Conservation (phyloP, 2,329 filamentous ascomycete species). For the Aureobasidium sp. region DNA sequence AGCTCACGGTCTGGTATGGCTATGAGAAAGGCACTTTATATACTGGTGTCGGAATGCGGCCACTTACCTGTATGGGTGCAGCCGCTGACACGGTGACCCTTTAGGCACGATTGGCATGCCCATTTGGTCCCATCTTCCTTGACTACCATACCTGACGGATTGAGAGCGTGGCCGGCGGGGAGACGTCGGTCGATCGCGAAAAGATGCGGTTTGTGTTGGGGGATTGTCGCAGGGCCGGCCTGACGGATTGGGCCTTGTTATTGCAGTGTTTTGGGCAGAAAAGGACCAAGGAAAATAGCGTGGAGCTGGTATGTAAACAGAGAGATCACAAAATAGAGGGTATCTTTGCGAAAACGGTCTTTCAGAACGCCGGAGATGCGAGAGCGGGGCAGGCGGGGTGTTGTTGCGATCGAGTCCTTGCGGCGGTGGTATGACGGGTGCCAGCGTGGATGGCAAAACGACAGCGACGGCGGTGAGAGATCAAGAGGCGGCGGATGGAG, state of each 20-base stretch:
- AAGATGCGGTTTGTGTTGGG: not conserved
- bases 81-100: conserved; percentile 97
- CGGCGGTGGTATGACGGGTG: conserved; percentile 12
- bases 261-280: not conserved
- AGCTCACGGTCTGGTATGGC: conserved; percentile 70
- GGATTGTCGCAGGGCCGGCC: conserved; percentile 10
- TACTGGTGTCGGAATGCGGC: not conserved
- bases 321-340: not conserved
- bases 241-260: conserved; percentile 10
- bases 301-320: conserved; percentile 11
- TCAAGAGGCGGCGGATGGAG: conserved; percentile 5
- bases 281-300: conserved; percentile 12
- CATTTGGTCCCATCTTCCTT: conserved; percentile 80
- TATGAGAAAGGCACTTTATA: conserved; percentile 9
- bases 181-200: conserved; percentile 3
- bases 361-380: conserved; percentile 9
- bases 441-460: conserved; percentile 2
- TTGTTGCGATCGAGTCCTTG: conserved; percentile 15
- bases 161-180: conserved; percentile 15
- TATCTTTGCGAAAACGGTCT: conserved; percentile 18
- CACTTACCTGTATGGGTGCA: conserved; percentile 88
- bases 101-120: conserved; percentile 95
- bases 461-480: conserved; percentile 8
- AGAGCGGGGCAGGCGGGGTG: conserved; percentile 1
- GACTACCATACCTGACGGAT: conserved; percentile 28